Percentiles rank a stretch among this genome's conserved stretches.
Conservation (phyloP, 2,329 filamentous ascomycete genomes). For the Endoconidiophora polonica region DNA sequence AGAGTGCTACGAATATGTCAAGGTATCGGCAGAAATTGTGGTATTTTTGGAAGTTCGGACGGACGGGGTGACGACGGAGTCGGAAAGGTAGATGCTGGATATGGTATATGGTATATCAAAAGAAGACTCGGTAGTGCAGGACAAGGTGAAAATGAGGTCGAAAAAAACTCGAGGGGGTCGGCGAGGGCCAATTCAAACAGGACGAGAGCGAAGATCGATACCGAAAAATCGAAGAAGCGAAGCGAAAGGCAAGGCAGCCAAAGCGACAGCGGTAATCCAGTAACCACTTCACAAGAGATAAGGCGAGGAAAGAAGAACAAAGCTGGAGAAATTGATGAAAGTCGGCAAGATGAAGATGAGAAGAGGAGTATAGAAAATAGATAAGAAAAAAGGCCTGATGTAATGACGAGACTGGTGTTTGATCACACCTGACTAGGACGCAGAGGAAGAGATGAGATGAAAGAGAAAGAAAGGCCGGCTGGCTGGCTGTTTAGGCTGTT, state of each 20-base stretch:
- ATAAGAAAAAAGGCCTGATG: conserved; percentile 16
- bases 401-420: no score
- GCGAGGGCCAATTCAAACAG: background rate
- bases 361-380: conserved; percentile 17
- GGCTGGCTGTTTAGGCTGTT: conserved; percentile 2
- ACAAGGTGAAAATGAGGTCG: conserved; percentile 16
- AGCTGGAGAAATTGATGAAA: conserved; percentile 16
- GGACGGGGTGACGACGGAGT: conserved; percentile 1
- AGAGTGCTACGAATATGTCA: background rate
- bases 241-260: conserved; percentile 6
- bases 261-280: conserved; percentile 9
- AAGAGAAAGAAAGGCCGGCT: conserved; percentile 12
- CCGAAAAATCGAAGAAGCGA: conserved; percentile 13
- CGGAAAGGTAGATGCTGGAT: conserved; percentile 4
- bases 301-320: conserved; percentile 15
- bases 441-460: conserved; percentile 13
- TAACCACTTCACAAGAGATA: conserved; percentile 10
- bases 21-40: background rate
- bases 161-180: conserved; percentile 7
- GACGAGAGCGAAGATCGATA: conserved; percentile 11
- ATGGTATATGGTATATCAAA: background rate
- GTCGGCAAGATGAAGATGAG: conserved; percentile 4
- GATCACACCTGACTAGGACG: conserved; percentile 12
- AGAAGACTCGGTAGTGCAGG: conserved; percentile 13
- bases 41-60: background rate